Conservation (phyloP, 768 basidiomycete genomes). For the Suillus brevipes region DNA sequence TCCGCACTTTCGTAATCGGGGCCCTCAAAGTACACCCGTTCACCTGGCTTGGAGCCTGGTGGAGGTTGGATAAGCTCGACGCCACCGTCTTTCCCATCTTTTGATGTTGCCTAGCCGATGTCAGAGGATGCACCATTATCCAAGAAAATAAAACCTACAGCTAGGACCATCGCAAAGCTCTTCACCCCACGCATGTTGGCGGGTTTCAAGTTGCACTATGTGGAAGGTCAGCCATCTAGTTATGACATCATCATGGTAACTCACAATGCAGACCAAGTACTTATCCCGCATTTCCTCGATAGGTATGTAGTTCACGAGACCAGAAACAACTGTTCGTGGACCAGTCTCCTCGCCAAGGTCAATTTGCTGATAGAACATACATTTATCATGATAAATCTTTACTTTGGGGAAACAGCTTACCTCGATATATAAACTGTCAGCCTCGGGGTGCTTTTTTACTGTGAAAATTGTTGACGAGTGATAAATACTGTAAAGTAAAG, state of each 20-base stretch:
- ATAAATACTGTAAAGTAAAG: neutral
- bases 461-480: conserved; percentile 8
- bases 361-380: conserved; percentile 66
- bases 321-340: conserved; percentile 94
- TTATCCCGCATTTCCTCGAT: conserved; percentile 91
- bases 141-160: conserved; percentile 43
- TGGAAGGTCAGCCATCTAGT: conserved; percentile 3
- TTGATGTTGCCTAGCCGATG: conserved; percentile 72
- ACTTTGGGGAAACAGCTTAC: conserved; percentile 35
- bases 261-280: conserved; percentile 79
- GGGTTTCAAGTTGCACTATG: conserved; percentile 90
- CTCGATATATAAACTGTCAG: conserved; percentile 96
- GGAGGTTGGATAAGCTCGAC: conserved; percentile 93
- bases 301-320: conserved; percentile 93
- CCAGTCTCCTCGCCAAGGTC: conserved; percentile 94
- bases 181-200: conserved; percentile 97
- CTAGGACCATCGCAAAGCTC: conserved; percentile 97
- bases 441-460: conserved; percentile 97
- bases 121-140: conserved; percentile 3
- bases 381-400: conserved; percentile 4
- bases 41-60: conserved; percentile 81
- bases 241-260: conserved; percentile 20
- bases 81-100: conserved; percentile 86
- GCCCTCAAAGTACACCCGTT: conserved; percentile 94
- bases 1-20: conserved; percentile 75